phyloP scores from a whole-genome alignment of 768 basidiomycete genomes.

The Mycena kentingensis region DNA sequence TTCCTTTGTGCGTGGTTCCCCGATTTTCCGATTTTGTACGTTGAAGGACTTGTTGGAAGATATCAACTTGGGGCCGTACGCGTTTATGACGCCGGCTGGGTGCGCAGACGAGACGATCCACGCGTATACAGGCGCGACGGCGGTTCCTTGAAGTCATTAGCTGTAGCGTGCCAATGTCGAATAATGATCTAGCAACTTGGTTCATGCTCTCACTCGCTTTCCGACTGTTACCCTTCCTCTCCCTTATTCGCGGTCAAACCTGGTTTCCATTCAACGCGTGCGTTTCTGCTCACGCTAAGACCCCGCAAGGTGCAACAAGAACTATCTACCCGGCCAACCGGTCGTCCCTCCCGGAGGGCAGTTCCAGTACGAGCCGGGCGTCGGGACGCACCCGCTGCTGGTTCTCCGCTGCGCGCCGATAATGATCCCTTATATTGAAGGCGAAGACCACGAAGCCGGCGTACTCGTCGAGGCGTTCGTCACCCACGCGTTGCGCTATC shows the following conservation, averaged over 20 bases:
- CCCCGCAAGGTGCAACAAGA: slow-evolving; percentile 57
- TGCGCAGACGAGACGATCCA: slow-evolving; percentile 63
- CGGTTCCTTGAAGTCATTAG: slow-evolving; percentile 36
- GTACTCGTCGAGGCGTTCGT: slow-evolving; percentile 16
- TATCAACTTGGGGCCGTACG: slow-evolving; percentile 57
- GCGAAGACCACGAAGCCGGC: slow-evolving; percentile 31
- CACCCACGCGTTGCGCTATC: slow-evolving; percentile 9
- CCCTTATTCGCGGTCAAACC: too few species aligned
- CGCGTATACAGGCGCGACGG: slow-evolving; percentile 59
- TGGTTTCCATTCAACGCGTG: neutral
- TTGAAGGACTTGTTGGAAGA: slow-evolving; percentile 19
- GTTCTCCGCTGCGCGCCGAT: slow-evolving; percentile 50
- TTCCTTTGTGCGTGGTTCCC: slow-evolving; percentile 11
- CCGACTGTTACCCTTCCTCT: too few species aligned
- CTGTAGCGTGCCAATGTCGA: too few species aligned
- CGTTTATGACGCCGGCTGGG: slow-evolving; percentile 57
- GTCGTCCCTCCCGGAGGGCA: slow-evolving; percentile 48
- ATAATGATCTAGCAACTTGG: too few species aligned
- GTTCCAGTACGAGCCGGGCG: slow-evolving; percentile 38
- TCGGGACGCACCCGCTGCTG: slow-evolving; percentile 40
- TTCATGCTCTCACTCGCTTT: too few species aligned
- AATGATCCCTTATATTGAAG: slow-evolving; percentile 49
- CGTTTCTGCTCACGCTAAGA: too few species aligned
- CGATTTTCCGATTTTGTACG: neutral
- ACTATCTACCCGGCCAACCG: slow-evolving; percentile 43